Percentiles rank a stretch among this genome's conserved stretches.
These are phyloP conservation scores for Lactuca sativa DNA, from an alignment of 129 eudicot genomes.

Conservation along the genomic window DNA sequence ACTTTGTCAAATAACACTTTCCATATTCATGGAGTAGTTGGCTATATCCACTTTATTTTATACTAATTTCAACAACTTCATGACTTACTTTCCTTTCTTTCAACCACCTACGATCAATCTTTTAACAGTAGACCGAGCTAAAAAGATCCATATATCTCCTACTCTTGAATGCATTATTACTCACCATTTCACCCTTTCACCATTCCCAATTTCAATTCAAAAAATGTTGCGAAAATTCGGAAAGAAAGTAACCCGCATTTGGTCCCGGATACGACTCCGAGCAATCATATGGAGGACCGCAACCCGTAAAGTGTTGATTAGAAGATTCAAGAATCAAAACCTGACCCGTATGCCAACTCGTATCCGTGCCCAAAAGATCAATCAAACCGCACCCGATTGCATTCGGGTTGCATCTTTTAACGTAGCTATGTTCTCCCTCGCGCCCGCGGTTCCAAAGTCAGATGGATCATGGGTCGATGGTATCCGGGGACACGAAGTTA, in stretches of 20 bases:
- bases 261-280: conserved; percentile 53
- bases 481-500: conserved; percentile 35
- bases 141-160: conserved; percentile 6
- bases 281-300: conserved; percentile 49
- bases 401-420: conserved; percentile 82
- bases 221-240: conserved; percentile 41
- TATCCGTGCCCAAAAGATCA: conserved; percentile 17
- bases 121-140: conserved; percentile 5
- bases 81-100: conserved; percentile 17
- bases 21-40: conserved; percentile 71
- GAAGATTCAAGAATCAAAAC: conserved; percentile 50
- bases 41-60: conserved; percentile 25
- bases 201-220: not conserved
- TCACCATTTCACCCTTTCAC: conserved; percentile 7
- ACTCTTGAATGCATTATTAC: not conserved
- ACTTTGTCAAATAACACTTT: conserved; percentile 55
- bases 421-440: conserved; percentile 82
- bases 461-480: conserved; percentile 45
- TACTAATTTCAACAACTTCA: conserved; percentile 34
- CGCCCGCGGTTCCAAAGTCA: conserved; percentile 64
- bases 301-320: conserved; percentile 64
- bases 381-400: conserved; percentile 34
- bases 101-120: conserved; percentile 12
- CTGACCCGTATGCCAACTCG: conserved; percentile 1
- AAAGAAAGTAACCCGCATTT: conserved; percentile 46